Conservation (phyloP, 129 eudicot species). For the Chrysanthemum makinoi region DNA sequence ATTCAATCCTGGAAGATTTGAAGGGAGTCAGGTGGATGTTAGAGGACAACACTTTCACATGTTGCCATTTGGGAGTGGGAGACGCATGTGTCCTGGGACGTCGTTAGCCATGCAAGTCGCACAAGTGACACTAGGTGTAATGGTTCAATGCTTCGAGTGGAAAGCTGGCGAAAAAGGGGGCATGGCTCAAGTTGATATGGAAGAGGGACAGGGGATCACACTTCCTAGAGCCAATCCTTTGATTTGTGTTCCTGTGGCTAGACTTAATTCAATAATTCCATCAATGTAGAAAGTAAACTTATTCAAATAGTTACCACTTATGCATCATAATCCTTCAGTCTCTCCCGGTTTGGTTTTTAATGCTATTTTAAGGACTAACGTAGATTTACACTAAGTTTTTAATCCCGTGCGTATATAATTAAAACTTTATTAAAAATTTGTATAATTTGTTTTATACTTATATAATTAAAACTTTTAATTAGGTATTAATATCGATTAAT, state of each 20-base stretch:
- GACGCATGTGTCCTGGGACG: slow-evolving; percentile 71
- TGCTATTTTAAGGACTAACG: neutral
- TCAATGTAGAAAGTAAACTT: neutral
- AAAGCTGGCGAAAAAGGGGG: slow-evolving; percentile 33
- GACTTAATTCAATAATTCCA: slow-evolving; percentile 26
- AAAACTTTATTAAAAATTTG: no score
- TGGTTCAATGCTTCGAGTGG: slow-evolving; percentile 76
- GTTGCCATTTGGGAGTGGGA: slow-evolving; percentile 67
- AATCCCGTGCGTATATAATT: no score
- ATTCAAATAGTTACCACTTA: neutral
- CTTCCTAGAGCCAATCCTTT: slow-evolving; percentile 68
- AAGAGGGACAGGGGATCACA: slow-evolving; percentile 58
- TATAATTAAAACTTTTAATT: no score
- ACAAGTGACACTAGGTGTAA: slow-evolving; percentile 47
- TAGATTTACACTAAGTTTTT: no score
- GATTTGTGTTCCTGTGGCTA: slow-evolving; percentile 54
- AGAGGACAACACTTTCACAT: slow-evolving; percentile 63
- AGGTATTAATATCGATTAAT: no score
- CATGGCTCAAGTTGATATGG: slow-evolving; percentile 46
- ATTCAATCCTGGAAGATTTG: slow-evolving; percentile 54
- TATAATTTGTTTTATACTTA: no score
- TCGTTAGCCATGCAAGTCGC: slow-evolving; percentile 50
- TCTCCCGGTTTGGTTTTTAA: neutral
- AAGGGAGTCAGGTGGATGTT: slow-evolving; percentile 46
- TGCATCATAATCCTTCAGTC: neutral